phyloP scores from a whole-genome alignment of 2,329 filamentous ascomycete genomes.

The Cytospora chrysosperma region DNA sequence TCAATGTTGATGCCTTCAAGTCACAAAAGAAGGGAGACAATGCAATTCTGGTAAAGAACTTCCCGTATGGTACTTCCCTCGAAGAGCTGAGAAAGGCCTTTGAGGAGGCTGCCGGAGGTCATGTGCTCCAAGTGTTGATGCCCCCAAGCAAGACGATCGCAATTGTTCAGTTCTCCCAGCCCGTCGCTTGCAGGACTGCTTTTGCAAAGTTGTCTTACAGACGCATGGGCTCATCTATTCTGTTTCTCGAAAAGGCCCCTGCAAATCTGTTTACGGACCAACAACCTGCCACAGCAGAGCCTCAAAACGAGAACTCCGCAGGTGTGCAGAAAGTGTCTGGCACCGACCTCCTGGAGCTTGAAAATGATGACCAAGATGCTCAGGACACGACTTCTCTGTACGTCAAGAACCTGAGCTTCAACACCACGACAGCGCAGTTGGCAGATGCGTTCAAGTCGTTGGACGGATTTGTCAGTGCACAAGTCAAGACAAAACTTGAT shows the following conservation, averaged over 20 bases:
- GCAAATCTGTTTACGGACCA: slow-evolving; percentile 67
- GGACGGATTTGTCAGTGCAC: slow-evolving; percentile 84
- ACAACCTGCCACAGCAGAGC: slow-evolving; percentile 29
- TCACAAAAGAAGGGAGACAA: slow-evolving; percentile 79
- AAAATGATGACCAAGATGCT: slow-evolving; percentile 50
- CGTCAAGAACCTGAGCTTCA: slow-evolving; percentile 91
- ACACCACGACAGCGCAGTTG: slow-evolving; percentile 75
- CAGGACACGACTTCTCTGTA: slow-evolving; percentile 79
- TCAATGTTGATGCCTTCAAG: slow-evolving; percentile 91
- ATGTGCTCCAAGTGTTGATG: slow-evolving; percentile 80
- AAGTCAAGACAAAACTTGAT: slow-evolving; percentile 90
- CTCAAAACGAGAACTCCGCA: slow-evolving; percentile 38
- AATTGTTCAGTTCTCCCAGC: slow-evolving; percentile 82
- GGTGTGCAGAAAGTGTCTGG: slow-evolving; percentile 63
- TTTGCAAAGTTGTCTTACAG: slow-evolving; percentile 86
- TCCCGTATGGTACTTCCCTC: slow-evolving; percentile 76
- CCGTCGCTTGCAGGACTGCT: slow-evolving; percentile 76
- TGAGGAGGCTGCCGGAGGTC: slow-evolving; percentile 69
- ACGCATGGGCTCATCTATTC: slow-evolving; percentile 83
- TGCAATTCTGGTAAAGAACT: slow-evolving; percentile 91
- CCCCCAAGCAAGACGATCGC: slow-evolving; percentile 91
- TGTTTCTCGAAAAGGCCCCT: slow-evolving; percentile 93
- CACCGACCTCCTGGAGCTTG: slow-evolving; percentile 64
- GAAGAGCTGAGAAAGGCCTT: slow-evolving; percentile 80
- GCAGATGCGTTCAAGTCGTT: slow-evolving; percentile 76